These are phyloP conservation scores for Elongisporangium undulatum DNA, from an alignment of 352 stramenopile species.

Conservation along the genomic window DNA sequence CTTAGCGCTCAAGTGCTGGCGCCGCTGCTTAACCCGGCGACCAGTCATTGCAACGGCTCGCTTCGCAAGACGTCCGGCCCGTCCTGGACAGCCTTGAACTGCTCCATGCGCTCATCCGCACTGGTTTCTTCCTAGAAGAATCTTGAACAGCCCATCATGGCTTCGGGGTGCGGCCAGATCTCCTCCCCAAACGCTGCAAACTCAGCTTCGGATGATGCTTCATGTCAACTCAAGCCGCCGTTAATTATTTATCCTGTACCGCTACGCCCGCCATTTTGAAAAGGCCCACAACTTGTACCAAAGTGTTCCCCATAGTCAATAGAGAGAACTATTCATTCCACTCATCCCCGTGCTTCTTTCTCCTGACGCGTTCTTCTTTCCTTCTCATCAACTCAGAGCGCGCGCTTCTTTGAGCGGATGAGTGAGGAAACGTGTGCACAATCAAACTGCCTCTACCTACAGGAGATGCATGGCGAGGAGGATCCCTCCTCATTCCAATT, in stretches of 20 bases:
- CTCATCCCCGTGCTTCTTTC: background rate
- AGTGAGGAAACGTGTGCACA: background rate
- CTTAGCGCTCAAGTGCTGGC: conserved; percentile 42
- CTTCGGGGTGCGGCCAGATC: background rate
- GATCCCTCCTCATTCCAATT: background rate
- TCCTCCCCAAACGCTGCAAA: conserved; percentile 5
- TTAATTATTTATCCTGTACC: conserved; percentile 1
- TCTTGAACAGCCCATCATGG: background rate
- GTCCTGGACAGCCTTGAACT: conserved; percentile 43
- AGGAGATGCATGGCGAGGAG: background rate
- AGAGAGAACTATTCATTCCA: background rate
- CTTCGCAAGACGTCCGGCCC: conserved; percentile 69
- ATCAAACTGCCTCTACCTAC: background rate
- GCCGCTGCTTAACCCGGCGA: conserved; percentile 24
- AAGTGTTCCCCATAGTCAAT: background rate
- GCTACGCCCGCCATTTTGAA: background rate
- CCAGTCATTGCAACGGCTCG: conserved; percentile 47
- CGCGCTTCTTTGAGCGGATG: background rate
- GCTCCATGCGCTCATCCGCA: conserved; percentile 17
- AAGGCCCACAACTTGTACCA: background rate
- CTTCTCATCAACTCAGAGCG: background rate
- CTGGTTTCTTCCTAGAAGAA: conserved; percentile 19
- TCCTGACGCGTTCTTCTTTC: background rate
- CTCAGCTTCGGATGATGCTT: background rate
- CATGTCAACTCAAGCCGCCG: conserved; percentile 1